Evolutionary conservation across 1,139 yeast species (phyloP).

Genomic region (Geotrichum bryndzae): DNA sequence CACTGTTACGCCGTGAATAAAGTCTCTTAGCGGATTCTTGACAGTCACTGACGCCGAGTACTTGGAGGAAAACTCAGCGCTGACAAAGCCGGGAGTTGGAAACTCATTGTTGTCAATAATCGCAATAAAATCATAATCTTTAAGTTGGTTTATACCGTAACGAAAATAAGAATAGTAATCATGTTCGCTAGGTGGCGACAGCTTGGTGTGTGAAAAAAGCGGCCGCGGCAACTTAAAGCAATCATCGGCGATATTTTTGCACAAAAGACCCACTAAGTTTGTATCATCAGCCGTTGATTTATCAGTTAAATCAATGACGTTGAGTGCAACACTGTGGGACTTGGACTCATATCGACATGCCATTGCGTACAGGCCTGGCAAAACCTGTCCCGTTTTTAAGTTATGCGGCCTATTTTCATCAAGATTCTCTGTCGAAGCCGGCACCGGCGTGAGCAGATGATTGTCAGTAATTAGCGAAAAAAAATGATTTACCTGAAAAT

Average conservation of each 20-base stretch:
- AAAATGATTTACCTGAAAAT: background rate
- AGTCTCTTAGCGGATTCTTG: conserved; percentile 23
- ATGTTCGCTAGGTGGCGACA: conserved; percentile 28
- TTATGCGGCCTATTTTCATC: background rate
- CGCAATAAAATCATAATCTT: conserved; percentile 46
- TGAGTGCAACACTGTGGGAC: background rate
- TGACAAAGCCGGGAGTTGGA: conserved; percentile 29
- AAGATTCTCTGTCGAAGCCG: background rate
- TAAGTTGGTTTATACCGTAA: conserved; percentile 32
- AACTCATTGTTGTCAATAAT: conserved; percentile 34
- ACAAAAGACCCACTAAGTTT: conserved; percentile 19
- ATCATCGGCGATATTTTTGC: conserved; percentile 26
- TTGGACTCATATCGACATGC: background rate
- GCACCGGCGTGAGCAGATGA: background rate
- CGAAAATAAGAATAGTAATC: conserved; percentile 46
- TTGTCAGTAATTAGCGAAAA: conserved; percentile 3
- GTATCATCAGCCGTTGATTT: background rate
- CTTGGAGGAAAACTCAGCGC: conserved; percentile 28
- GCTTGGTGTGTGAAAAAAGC: background rate
- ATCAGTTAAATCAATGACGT: background rate
- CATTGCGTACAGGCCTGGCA: background rate
- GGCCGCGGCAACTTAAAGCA: conserved; percentile 23
- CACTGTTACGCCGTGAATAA: conserved; percentile 27
- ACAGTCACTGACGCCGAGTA: conserved; percentile 35
- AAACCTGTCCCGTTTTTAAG: background rate